Evolutionary conservation across 2,329 filamentous ascomycete species (phyloP).

Genomic region (Trichoderma atroviride): DNA sequence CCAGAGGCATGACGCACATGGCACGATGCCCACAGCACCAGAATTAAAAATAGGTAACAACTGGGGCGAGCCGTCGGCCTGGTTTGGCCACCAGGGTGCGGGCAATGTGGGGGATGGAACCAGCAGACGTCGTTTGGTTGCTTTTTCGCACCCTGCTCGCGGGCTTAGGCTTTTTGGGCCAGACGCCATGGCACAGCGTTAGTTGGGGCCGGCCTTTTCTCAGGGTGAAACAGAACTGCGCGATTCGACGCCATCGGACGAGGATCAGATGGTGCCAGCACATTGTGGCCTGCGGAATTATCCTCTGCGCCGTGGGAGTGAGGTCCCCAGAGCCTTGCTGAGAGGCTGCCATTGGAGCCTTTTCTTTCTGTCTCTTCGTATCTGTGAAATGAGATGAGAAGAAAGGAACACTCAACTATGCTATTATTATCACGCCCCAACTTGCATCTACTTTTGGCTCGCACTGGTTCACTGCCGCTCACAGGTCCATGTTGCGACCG

Average conservation of each 20-base stretch:
- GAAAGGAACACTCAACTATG: not conserved
- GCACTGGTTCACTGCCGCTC: not conserved
- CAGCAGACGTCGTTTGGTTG: slow-evolving; percentile 10
- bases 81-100: slow-evolving; percentile 22
- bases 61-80: slow-evolving; percentile 28
- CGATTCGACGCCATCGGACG: slow-evolving; percentile 16
- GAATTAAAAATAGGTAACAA: slow-evolving; percentile 28
- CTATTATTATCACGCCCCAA: not conserved
- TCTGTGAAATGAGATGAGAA: not conserved
- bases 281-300: slow-evolving; percentile 13
- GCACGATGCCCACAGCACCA: slow-evolving; percentile 27
- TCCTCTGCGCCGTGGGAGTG: not conserved
- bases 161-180: slow-evolving; percentile 1
- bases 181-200: slow-evolving; percentile 1
- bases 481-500: not conserved
- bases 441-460: not conserved
- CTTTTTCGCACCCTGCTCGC: slow-evolving; percentile 16
- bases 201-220: not conserved
- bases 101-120: slow-evolving; percentile 22
- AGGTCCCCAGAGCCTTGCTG: not conserved
- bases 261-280: slow-evolving; percentile 24
- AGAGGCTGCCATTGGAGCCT: not conserved
- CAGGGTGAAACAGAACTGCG: slow-evolving; percentile 20
- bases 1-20: slow-evolving; percentile 28
- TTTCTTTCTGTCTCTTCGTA: not conserved